Evolutionary conservation across 2,329 filamentous ascomycete species (phyloP), one percentile per base, ranked within the genome.

Genomic region (Allantophomopsis lycopodina): DNA sequence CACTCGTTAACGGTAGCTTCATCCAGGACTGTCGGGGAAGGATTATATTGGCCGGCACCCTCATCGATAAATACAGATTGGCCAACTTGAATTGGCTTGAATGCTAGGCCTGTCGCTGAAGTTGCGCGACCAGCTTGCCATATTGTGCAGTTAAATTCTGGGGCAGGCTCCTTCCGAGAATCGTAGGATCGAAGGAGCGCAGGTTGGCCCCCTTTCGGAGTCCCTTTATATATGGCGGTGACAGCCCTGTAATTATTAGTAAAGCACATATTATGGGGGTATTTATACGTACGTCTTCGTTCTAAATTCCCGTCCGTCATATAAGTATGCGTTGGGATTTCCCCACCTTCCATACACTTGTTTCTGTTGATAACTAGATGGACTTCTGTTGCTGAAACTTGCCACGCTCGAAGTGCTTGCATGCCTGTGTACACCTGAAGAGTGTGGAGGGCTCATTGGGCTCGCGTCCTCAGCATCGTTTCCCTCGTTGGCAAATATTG

Each of bases 101-200:
- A 98, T 1, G 91, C 91, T 34, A 95, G 68, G 0, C 84, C 86
- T 1, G 89, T 91, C 1, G 91, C 85, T 39, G 75, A 85, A 1
- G 91, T 98, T n/a, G 91, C 91, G 44, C 91, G 77, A 10, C 91
- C 91, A 4, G 91, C 91, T 62, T 98, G 81, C 91, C 91, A 98
- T 42, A 98, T 91, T 35, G 81, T 94, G 60, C 88, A 94, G 54
- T 94, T 83, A 45, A 86, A 89, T 58, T 95, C 88, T 2, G 89
- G 83, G 0, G 87, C 74, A 0, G 88, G 83, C 58, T 96, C 91
- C 58, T 83, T 86, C 51, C 89, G 75, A 13, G 91, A 96, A 57
- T 96, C 89, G 60, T 98, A 98, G 2, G 89, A 96, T 48, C 91
- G 80, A 40, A 98, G 66, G 43, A 96, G 60, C 7, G 79, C 79